These are phyloP conservation scores for Cicer bijugum DNA, from an alignment of 306 rosid species.

Conservation along the genomic window DNA sequence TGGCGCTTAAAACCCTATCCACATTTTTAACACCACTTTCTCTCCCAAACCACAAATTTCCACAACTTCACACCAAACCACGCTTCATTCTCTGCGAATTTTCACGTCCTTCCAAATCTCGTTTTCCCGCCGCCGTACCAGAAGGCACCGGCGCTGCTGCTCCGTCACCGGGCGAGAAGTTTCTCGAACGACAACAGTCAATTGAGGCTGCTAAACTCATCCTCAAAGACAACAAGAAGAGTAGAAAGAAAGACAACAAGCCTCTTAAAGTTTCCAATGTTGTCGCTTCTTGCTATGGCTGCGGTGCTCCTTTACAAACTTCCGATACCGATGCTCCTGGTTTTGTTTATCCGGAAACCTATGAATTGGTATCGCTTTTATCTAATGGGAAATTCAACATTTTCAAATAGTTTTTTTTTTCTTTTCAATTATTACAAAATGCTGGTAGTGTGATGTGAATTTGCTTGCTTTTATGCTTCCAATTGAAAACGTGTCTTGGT, in stretches of 20 bases:
- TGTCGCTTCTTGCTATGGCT: constrained; percentile 76
- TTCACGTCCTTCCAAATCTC: constrained; percentile 44
- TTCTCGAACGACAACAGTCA: constrained; percentile 66
- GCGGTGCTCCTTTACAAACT: constrained; percentile 91
- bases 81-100: constrained; percentile 48
- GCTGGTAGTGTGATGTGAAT: neutral
- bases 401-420: neutral
- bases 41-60: constrained; percentile 43
- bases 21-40: constrained; percentile 58
- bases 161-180: constrained; percentile 80
- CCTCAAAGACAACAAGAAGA: constrained; percentile 53
- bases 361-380: constrained; percentile 57
- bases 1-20: constrained; percentile 76
- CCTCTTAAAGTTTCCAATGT: constrained; percentile 52
- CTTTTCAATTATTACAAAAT: too few species aligned
- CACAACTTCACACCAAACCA: constrained; percentile 39
- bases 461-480: neutral
- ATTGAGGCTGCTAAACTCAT: constrained; percentile 67
- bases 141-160: constrained; percentile 81
- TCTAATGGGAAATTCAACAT: neutral
- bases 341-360: constrained; percentile 68
- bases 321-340: constrained; percentile 76
- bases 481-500: too few species aligned
- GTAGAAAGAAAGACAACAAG: constrained; percentile 55
- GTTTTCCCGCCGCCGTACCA: constrained; percentile 35